phyloP scores from a whole-genome alignment of 139 green algal species.

The Chlorella sp. region DNA sequence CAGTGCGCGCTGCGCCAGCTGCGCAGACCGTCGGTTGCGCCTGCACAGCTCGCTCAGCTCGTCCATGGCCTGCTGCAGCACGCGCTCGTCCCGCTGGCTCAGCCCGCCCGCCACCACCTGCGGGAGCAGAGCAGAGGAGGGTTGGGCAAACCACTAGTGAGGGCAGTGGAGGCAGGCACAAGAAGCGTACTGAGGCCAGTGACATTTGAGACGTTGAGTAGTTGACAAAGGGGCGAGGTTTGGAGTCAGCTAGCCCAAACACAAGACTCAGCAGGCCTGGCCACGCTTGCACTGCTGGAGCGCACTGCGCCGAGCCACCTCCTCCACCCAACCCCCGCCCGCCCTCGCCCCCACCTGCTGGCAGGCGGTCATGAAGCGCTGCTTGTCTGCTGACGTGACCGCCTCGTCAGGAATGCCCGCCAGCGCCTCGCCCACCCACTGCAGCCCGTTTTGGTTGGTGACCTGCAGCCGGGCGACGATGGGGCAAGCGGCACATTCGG shows the following conservation, averaged over 20 bases:
- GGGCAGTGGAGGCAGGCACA: too few species aligned
- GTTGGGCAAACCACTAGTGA: too few species aligned
- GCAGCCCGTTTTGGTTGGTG: constrained; percentile 39
- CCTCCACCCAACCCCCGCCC: too few species aligned
- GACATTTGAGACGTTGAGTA: too few species aligned
- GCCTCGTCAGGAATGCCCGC: constrained; percentile 56
- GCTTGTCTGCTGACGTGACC: constrained; percentile 49
- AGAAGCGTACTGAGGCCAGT: too few species aligned
- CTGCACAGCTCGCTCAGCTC: constrained; percentile 75
- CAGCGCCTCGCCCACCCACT: constrained; percentile 59
- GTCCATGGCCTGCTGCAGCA: constrained; percentile 57
- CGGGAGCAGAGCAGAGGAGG: too few species aligned
- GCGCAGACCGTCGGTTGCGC: constrained; percentile 56
- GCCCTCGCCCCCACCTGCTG: neutral
- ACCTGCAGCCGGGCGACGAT: constrained; percentile 5
- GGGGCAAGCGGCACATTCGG: too few species aligned
- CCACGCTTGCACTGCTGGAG: too few species aligned
- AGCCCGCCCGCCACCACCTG: constrained; percentile 27
- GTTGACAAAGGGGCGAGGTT: too few species aligned
- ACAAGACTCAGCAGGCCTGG: too few species aligned
- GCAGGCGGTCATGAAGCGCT: constrained; percentile 48
- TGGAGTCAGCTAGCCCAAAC: too few species aligned
- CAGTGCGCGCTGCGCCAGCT: constrained; percentile 63
- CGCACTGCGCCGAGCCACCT: too few species aligned
- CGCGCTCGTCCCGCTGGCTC: constrained; percentile 25